phyloP scores from a whole-genome alignment of 1,139 yeast genomes.

The Kurtzmaniella quercitrusa region DNA sequence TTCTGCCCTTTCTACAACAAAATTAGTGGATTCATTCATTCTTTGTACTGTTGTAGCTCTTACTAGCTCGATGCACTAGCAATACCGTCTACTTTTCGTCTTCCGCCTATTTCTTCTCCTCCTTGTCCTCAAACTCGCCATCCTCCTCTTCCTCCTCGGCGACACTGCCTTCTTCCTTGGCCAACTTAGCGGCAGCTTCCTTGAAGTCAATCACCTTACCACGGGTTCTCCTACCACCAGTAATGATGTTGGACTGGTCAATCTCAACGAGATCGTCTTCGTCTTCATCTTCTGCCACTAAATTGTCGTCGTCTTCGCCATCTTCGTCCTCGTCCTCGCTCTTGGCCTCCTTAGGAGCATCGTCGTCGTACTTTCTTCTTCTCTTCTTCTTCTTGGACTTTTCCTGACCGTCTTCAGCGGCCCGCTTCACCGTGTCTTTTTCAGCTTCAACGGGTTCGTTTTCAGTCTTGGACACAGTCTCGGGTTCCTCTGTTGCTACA shows the following conservation, averaged over 20 bases:
- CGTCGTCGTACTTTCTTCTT: constrained; percentile 47
- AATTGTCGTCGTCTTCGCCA: constrained; percentile 42
- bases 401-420: constrained; percentile 11
- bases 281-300: constrained; percentile 55
- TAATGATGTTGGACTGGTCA: constrained; percentile 78
- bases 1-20: background rate
- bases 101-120: background rate
- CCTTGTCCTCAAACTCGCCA: constrained; percentile 25
- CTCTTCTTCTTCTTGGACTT: constrained; percentile 33
- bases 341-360: constrained; percentile 33
- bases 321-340: constrained; percentile 49
- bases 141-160: constrained; percentile 46
- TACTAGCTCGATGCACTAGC: too few relatives aligned
- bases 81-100: background rate
- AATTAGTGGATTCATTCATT: too few relatives aligned
- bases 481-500: constrained; percentile 11
- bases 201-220: constrained; percentile 85
- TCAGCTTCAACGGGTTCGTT: constrained; percentile 9
- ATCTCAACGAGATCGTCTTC: constrained; percentile 84
- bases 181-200: constrained; percentile 76
- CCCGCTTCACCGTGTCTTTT: constrained; percentile 13
- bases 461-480: constrained; percentile 9
- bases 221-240: constrained; percentile 84
- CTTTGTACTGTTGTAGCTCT: too few relatives aligned
- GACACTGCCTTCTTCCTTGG: constrained; percentile 40